phyloP scores from a whole-genome alignment of 179 eudicot species.

The Silene coronaria region DNA sequence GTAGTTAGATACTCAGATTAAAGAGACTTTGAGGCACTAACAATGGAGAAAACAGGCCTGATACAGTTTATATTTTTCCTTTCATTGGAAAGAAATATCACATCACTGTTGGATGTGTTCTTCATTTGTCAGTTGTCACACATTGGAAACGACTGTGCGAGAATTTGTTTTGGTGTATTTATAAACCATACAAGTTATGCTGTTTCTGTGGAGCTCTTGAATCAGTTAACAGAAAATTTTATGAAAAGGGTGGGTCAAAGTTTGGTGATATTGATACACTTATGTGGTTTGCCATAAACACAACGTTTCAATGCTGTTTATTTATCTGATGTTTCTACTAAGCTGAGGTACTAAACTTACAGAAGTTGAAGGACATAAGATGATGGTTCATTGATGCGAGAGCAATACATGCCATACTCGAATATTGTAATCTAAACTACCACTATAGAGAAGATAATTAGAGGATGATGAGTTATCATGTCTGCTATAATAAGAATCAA shows the following conservation, averaged over 20 bases:
- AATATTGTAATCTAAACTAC: conserved; percentile 73
- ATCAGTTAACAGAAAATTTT: background rate
- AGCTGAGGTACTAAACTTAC: conserved; percentile 12
- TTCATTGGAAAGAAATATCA: background rate
- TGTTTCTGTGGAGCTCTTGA: background rate
- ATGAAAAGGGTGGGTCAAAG: background rate
- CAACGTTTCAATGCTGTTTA: background rate
- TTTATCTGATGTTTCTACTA: conserved; percentile 5
- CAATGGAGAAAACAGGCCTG: background rate
- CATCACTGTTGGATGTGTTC: background rate
- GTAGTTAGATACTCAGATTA: background rate
- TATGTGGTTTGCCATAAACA: conserved; percentile 8
- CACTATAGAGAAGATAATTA: conserved; percentile 62
- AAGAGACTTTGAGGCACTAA: background rate
- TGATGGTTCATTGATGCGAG: conserved; percentile 26
- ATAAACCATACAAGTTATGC: background rate
- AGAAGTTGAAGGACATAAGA: conserved; percentile 3
- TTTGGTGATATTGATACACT: background rate
- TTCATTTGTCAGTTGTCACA: background rate
- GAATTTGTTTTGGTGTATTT: background rate
- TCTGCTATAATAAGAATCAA: conserved; percentile 27
- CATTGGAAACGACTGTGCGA: background rate
- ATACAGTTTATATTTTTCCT: conserved; percentile 4
- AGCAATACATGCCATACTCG: conserved; percentile 59
- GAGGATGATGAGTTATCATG: conserved; percentile 27